Conservation (phyloP, 352 stramenopile genomes). For the Globisporangium paroecandrum region DNA sequence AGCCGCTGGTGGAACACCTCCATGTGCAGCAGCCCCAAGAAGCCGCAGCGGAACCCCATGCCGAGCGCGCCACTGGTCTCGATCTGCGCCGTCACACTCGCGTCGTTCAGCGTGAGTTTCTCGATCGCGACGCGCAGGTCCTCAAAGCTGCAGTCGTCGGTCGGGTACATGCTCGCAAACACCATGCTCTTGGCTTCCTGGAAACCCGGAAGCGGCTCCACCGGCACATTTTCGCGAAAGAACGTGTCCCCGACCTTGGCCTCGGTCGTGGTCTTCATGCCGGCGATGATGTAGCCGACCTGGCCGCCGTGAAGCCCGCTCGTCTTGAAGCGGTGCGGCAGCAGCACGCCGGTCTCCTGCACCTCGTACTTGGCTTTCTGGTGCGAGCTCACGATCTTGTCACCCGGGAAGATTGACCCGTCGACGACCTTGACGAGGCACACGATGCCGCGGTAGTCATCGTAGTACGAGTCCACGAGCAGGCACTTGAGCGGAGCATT, state of each 20-base stretch:
- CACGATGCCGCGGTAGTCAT: conserved; percentile 93
- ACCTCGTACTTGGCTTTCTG: conserved; percentile 90
- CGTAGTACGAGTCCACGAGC: conserved; percentile 98
- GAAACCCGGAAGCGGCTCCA: conserved; percentile 73
- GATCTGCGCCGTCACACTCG: conserved; percentile 93
- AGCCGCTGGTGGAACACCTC: conserved; percentile 98
- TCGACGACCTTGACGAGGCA: conserved; percentile 95
- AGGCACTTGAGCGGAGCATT: conserved; percentile 85
- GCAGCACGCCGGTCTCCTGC: conserved; percentile 94
- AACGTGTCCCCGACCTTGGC: conserved; percentile 91
- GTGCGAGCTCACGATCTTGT: conserved; percentile 74
- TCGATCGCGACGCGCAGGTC: conserved; percentile 95
- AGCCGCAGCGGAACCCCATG: conserved; percentile 96
- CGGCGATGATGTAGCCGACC: conserved; percentile 97
- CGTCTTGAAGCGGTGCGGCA: conserved; percentile 83
- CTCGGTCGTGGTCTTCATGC: conserved; percentile 97
- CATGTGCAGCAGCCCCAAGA: conserved; percentile 97
- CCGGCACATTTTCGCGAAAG: conserved; percentile 57
- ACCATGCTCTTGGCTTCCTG: conserved; percentile 93
- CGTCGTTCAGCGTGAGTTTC: conserved; percentile 97
- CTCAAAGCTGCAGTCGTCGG: conserved; percentile 95
- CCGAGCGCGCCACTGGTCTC: conserved; percentile 94
- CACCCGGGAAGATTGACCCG: conserved; percentile 83
- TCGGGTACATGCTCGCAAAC: conserved; percentile 98
- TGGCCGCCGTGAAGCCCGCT: conserved; percentile 87